Base-by-base conservation (phyloP, 1,284 basidiomycete genomes). In the Salmacisia buchloeana region DNA sequence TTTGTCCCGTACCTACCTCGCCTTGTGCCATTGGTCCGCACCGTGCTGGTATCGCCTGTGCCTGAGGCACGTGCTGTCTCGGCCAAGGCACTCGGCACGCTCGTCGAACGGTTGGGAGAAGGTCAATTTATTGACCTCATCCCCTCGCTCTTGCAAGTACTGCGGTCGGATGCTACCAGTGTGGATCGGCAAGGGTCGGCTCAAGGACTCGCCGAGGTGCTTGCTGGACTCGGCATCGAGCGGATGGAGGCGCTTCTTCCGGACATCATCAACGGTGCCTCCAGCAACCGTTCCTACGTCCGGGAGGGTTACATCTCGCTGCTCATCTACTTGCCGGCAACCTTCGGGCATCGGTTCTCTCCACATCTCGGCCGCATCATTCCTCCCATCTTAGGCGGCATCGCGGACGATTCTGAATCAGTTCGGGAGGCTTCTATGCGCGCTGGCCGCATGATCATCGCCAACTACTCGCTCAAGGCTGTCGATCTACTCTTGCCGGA, bases 261-360 rank as follows among this genome's bases (percentile, higher is more conserved):
- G 0, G 92, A 96, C 70, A 92, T 98, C 77, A 90, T 98, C 72
- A 86, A 86, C 45, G 97, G 92, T 80, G 91, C 93, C 1, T 87
- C 91, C 71, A 94, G 91, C 60, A 89, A 91, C 4, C 85, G 91
- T 25, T 85, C 93, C 31, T 94, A 94, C 60, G 92, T 98, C 41
- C 87, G 94, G 59, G 96, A 98, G 84, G 96, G 96, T 27, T 97
- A 97, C 83, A 97, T 99, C 86, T 97, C 94, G 2, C 83, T 99
- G 27, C 86, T 99, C 58, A 93, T 99, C 35, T 99, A 90, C 82
- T 83, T 99, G 10, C 96, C 96, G 1, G 89, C 93, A 2, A 98
- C 94, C 0, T 99, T 98, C 73, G 96, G 96, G 25, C 86, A 87
- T 63, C 89, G 94, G 58, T 99, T 99, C 85, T 88, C 93, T 66